Percentiles rank a stretch among this genome's conserved stretches.
Conservation (phyloP, 2,329 filamentous ascomycete species). For the Fusarium oxysporum region DNA sequence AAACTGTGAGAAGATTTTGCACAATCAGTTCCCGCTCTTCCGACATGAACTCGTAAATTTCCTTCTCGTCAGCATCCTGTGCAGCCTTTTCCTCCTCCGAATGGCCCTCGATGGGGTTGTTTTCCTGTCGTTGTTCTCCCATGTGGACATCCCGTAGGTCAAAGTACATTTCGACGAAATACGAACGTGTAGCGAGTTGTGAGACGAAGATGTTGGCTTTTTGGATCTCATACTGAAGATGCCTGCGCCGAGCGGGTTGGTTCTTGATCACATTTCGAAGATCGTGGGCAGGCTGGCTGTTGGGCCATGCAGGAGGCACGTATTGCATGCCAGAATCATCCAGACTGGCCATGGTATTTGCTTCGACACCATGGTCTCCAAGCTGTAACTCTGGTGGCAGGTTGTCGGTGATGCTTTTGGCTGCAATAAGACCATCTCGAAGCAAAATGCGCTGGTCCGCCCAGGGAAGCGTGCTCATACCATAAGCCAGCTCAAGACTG, state of each 20-base stretch:
- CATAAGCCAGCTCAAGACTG: constrained; percentile 85
- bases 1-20: constrained; percentile 78
- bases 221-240: constrained; percentile 86
- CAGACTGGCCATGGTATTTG: constrained; percentile 53
- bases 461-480: constrained; percentile 81
- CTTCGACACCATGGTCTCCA: constrained; percentile 53
- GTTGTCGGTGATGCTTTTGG: constrained; percentile 74
- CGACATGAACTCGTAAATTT: constrained; percentile 73
- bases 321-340: constrained; percentile 64
- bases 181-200: constrained; percentile 83
- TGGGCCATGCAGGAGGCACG: constrained; percentile 62
- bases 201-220: constrained; percentile 91
- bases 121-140: constrained; percentile 56
- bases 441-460: constrained; percentile 80
- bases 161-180: constrained; percentile 88
- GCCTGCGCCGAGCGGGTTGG: constrained; percentile 63
- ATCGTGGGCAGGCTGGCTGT: constrained; percentile 61
- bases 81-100: constrained; percentile 53
- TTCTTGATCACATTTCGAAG: constrained; percentile 62
- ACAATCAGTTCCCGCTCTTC: constrained; percentile 85
- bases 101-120: constrained; percentile 51
- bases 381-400: constrained; percentile 77
- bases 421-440: constrained; percentile 75
- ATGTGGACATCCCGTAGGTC: constrained; percentile 76
- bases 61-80: constrained; percentile 56